A percentile compares a stretch with the other conserved stretches of the same genome.
Conservation (phyloP, 345 rosid species). For the Excoecaria agallocha region DNA sequence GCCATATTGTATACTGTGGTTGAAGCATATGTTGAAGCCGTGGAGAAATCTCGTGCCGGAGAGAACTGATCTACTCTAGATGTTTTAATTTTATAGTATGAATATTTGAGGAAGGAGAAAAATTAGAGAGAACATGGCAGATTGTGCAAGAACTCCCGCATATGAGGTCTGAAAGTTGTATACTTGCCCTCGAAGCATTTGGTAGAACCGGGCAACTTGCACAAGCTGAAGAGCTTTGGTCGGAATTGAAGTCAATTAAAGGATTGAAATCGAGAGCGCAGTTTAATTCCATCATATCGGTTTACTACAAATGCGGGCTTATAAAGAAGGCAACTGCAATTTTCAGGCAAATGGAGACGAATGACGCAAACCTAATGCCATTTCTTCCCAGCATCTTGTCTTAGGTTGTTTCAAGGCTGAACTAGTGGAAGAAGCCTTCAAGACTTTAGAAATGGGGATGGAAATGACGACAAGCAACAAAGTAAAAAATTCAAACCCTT, state of each 20-base stretch:
- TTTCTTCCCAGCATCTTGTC: constrained; percentile 77
- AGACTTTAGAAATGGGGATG: constrained; percentile 57
- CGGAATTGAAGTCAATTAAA: constrained; percentile 59
- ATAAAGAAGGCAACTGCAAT: constrained; percentile 57
- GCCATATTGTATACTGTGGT: constrained; percentile 79
- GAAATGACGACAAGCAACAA: constrained; percentile 43
- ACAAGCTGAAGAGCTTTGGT: constrained; percentile 81
- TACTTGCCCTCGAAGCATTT: constrained; percentile 72
- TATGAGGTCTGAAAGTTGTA: constrained; percentile 62
- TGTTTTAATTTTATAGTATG: constrained; percentile 70
- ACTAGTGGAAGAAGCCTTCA: constrained; percentile 59
- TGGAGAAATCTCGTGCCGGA: constrained; percentile 64
- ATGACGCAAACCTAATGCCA: constrained; percentile 69
- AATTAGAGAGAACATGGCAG: constrained; percentile 64
- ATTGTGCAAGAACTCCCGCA: constrained; percentile 50
- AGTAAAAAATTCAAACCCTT: constrained; percentile 67
- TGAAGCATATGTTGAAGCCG: constrained; percentile 72
- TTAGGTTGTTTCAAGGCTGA: constrained; percentile 77
- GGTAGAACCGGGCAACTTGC: constrained; percentile 53
- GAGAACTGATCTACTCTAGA: constrained; percentile 88
- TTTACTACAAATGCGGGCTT: constrained; percentile 61
- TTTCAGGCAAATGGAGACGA: constrained; percentile 58
- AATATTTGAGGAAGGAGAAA: constrained; percentile 59
- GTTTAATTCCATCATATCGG: constrained; percentile 70
- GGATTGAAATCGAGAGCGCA: constrained; percentile 64